phyloP scores from a whole-genome alignment of 306 rosid species.

The Boehmeria nivea region DNA sequence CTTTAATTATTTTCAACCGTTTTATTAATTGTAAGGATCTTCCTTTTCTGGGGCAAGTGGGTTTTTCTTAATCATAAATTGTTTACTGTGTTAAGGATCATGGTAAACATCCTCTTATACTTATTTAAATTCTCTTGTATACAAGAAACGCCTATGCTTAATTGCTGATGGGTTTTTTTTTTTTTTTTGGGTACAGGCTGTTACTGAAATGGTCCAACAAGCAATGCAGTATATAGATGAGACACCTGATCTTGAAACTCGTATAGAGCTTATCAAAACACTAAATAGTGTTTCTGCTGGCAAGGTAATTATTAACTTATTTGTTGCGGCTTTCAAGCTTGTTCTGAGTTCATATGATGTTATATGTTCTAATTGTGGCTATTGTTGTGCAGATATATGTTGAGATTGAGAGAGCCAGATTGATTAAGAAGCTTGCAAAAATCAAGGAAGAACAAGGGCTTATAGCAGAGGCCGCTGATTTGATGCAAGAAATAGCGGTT shows the following conservation, averaged over 20 bases:
- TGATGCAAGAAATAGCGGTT: constrained; percentile 98
- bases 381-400: constrained; percentile 57
- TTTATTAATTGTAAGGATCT: too few species aligned
- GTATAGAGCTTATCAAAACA: constrained; percentile 73
- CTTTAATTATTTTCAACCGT: too few species aligned
- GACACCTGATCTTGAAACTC: constrained; percentile 76
- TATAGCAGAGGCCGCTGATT: constrained; percentile 93
- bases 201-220: constrained; percentile 92
- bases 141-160: background rate
- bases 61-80: background rate
- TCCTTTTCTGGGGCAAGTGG: background rate
- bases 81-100: background rate
- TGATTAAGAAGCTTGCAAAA: constrained; percentile 83
- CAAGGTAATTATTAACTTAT: constrained; percentile 44
- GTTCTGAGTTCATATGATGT: background rate
- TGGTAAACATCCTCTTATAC: background rate
- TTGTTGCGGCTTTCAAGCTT: constrained; percentile 5
- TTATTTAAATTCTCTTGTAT: background rate
- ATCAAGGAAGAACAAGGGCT: constrained; percentile 87
- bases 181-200: constrained; percentile 59
- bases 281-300: constrained; percentile 84
- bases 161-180: constrained; percentile 6
- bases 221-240: constrained; percentile 88
- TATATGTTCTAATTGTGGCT: background rate
- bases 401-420: constrained; percentile 77